These are phyloP conservation scores for Neospermospora avenae DNA, from an alignment of 2,329 filamentous ascomycete genomes.

Conservation along the genomic window DNA sequence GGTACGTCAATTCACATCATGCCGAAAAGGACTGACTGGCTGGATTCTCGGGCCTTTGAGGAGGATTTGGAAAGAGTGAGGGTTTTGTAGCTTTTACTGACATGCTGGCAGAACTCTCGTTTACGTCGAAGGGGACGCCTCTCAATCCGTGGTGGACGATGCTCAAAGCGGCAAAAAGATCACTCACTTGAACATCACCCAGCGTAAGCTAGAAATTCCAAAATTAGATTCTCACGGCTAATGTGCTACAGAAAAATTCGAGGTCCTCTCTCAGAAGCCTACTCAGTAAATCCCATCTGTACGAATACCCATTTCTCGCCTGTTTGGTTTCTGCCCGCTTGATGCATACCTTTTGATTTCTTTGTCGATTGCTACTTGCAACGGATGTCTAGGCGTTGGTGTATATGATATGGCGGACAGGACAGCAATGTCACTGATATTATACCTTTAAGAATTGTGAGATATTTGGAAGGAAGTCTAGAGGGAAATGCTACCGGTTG, in stretches of 20 bases:
- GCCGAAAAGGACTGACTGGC: not conserved
- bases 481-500: not conserved
- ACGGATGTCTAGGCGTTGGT: constrained; percentile 1
- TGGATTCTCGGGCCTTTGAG: too few species aligned
- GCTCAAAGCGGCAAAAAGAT: not conserved
- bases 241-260: constrained; percentile 41
- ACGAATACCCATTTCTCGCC: not conserved
- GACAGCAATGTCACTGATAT: not conserved
- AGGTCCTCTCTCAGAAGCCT: constrained; percentile 41
- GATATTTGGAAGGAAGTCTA: not conserved
- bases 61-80: not conserved
- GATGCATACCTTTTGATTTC: not conserved
- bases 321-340: not conserved
- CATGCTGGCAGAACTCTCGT: constrained; percentile 62
- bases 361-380: constrained; percentile 3
- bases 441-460: not conserved
- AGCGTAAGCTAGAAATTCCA: constrained; percentile 59
- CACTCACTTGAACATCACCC: constrained; percentile 65
- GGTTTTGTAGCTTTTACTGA: not conserved
- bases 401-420: not conserved
- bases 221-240: not conserved
- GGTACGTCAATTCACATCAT: constrained; percentile 54
- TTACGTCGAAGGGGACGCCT: constrained; percentile 79
- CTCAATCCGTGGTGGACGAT: constrained; percentile 20
- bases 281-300: not conserved